A percentile compares a stretch with the other conserved stretches of the same genome.
phyloP scores from a whole-genome alignment of 2,329 filamentous ascomycete genomes.

The Lachnellula cervina region DNA sequence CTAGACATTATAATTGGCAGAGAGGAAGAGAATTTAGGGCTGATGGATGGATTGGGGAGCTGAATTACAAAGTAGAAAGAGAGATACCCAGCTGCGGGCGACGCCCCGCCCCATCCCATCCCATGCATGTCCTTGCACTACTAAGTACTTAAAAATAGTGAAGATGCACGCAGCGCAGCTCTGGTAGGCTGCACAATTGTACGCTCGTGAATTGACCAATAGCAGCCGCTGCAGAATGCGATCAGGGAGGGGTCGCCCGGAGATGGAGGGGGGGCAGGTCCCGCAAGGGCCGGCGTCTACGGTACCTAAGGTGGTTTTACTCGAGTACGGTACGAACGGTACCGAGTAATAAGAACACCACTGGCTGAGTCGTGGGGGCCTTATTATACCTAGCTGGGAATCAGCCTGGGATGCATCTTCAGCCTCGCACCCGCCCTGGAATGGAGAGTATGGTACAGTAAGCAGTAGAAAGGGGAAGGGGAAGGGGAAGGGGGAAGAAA shows the following conservation, averaged over 20 bases:
- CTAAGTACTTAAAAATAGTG: background rate
- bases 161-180: background rate
- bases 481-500: background rate
- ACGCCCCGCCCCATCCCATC: too few relatives aligned
- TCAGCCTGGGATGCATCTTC: background rate
- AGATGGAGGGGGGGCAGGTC: background rate
- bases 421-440: too few relatives aligned
- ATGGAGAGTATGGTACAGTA: background rate
- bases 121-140: background rate
- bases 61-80: background rate
- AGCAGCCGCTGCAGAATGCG: background rate
- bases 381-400: too few relatives aligned
- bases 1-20: background rate
- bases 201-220: constrained; percentile 13
- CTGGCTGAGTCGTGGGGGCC: background rate
- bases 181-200: background rate
- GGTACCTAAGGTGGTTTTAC: too few relatives aligned
- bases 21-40: background rate
- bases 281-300: background rate
- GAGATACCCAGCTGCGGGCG: background rate
- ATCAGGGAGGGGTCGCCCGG: background rate
- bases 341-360: too few relatives aligned
- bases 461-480: background rate
- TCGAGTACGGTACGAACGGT: too few relatives aligned
- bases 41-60: background rate